A percentile compares a stretch with the other conserved stretches of the same genome.
Evolutionary conservation across 2,329 filamentous ascomycete genomes (phyloP).

Genomic region (Chaetomium strumarium): DNA sequence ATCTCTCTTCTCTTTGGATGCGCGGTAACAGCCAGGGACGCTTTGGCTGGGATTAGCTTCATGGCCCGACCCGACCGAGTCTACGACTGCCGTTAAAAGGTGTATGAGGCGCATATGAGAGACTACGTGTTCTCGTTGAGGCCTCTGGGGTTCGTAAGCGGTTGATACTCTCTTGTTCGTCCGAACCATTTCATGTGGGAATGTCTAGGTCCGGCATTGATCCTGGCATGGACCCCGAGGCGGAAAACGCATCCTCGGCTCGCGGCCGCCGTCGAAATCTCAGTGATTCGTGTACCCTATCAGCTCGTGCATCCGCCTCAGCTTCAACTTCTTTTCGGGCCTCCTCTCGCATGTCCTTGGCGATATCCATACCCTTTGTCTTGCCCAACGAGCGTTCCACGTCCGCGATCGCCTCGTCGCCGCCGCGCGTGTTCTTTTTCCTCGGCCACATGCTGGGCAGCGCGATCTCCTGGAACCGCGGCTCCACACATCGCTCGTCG

Average conservation of each 20-base stretch:
- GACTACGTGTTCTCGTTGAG: too few relatives aligned
- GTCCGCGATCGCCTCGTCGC: conserved; percentile 51
- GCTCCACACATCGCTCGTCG: conserved; percentile 79
- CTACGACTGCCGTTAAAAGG: too few relatives aligned
- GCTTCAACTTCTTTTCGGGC: conserved; percentile 42
- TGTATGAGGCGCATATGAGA: too few relatives aligned
- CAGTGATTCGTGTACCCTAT: conserved; percentile 32
- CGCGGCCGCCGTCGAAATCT: conserved; percentile 27
- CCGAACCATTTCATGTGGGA: conserved; percentile 6
- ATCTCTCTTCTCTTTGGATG: too few relatives aligned
- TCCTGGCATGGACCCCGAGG: conserved; percentile 26
- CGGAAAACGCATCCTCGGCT: conserved; percentile 26
- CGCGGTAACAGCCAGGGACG: too few relatives aligned
- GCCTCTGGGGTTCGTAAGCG: too few relatives aligned
- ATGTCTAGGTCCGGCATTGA: conserved; percentile 23
- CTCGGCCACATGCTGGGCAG: conserved; percentile 77
- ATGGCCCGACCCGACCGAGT: too few relatives aligned
- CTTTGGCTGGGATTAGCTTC: too few relatives aligned
- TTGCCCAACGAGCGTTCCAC: conserved; percentile 45
- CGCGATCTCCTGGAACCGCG: conserved; percentile 80
- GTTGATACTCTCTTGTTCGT: too few relatives aligned
- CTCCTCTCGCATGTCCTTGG: conserved; percentile 47
- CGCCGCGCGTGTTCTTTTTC: conserved; percentile 75
- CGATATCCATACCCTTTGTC: conserved; percentile 48
- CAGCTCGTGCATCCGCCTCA: conserved; percentile 35